These are phyloP conservation scores for Chlamydomonas applanata DNA, from an alignment of 139 green algal species.

Conservation along the genomic window DNA sequence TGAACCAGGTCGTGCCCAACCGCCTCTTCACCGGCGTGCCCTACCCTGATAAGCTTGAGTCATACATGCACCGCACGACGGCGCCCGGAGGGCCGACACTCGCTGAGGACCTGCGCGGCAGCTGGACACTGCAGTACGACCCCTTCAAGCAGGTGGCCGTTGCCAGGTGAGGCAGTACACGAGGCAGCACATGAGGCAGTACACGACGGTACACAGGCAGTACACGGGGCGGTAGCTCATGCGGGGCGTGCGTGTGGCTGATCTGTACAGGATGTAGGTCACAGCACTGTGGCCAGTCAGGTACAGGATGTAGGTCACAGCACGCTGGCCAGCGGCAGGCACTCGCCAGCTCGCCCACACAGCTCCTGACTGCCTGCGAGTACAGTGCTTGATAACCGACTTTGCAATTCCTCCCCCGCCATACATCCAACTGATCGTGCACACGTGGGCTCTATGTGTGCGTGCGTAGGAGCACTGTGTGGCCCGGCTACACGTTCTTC, in stretches of 20 bases:
- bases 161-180: neutral
- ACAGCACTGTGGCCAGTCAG: no score
- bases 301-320: no score
- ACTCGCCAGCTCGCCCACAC: no score
- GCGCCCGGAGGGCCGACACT: conserved; percentile 33
- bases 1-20: conserved; percentile 60
- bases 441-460: no score
- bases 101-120: conserved; percentile 60
- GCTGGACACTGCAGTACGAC: conserved; percentile 67
- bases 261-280: no score
- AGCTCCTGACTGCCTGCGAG: no score
- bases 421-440: no score
- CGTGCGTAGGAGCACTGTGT: conserved; percentile 49
- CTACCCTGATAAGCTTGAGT: conserved; percentile 77
- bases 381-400: no score
- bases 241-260: no score
- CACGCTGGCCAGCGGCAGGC: no score
- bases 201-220: neutral
- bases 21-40: conserved; percentile 51
- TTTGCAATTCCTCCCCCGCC: no score
- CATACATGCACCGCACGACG: conserved; percentile 50
- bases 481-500: conserved; percentile 74
- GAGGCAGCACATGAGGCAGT: conserved; percentile 3
- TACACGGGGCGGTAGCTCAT: neutral
- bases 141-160: conserved; percentile 50